phyloP scores from a whole-genome alignment of 2,329 filamentous ascomycete species.

The Paramyrothecium sp. region DNA sequence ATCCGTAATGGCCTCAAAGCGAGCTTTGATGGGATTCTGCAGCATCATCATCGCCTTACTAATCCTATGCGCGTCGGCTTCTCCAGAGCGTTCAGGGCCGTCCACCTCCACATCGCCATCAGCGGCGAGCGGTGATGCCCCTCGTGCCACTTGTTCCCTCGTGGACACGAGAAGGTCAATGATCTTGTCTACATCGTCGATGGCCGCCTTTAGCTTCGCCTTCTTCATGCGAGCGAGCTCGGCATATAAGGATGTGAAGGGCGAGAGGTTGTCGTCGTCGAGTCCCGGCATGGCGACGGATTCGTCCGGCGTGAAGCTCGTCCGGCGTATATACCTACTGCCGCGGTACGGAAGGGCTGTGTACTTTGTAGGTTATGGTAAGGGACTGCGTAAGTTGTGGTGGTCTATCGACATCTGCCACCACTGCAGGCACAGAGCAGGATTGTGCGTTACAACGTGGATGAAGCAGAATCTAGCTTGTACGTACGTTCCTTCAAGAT shows the following conservation, averaged over 20 bases:
- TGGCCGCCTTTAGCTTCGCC: conserved; percentile 66
- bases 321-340: background rate
- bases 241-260: conserved; percentile 60
- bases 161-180: conserved; percentile 75
- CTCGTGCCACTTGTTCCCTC: conserved; percentile 68
- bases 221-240: conserved; percentile 73
- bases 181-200: conserved; percentile 78
- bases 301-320: background rate
- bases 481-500: background rate
- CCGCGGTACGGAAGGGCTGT: too few relatives aligned
- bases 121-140: conserved; percentile 25
- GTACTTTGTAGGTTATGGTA: too few relatives aligned
- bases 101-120: background rate
- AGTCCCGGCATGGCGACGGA: conserved; percentile 28
- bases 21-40: conserved; percentile 79
- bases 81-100: conserved; percentile 18
- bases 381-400: background rate
- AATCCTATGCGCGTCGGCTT: conserved; percentile 52
- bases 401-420: background rate
- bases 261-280: conserved; percentile 35
- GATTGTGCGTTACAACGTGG: background rate
- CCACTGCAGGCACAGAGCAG: background rate
- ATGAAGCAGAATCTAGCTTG: background rate
- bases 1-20: conserved; percentile 76
- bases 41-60: conserved; percentile 77